phyloP scores from a whole-genome alignment of 75 land plant genomes.

The Gnetum montanum region DNA sequence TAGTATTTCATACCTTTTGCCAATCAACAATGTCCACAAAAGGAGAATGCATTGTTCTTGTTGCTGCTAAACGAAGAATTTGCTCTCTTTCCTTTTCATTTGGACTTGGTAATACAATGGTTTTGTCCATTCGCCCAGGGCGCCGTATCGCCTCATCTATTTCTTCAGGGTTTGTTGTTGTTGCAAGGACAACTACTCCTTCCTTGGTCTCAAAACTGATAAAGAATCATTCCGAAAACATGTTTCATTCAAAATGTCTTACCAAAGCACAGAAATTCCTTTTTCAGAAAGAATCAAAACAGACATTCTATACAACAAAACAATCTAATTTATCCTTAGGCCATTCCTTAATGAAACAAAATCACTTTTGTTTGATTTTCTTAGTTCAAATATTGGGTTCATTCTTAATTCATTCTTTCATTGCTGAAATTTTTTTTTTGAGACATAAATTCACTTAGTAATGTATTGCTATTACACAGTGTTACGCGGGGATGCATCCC shows the following conservation, averaged over 20 bases:
- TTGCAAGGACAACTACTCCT: conserved; percentile 95
- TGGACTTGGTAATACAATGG: conserved; percentile 70
- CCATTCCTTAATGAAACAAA: too few species aligned
- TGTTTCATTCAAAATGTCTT: neutral
- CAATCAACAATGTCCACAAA: conserved; percentile 72
- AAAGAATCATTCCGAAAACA: neutral
- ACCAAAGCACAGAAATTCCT: neutral
- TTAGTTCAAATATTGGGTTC: too few species aligned
- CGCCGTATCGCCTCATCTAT: conserved; percentile 88
- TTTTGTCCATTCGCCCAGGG: conserved; percentile 97
- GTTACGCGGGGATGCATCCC: too few species aligned
- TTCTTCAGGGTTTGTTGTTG: conserved; percentile 57
- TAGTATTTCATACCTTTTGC: conserved; percentile 79
- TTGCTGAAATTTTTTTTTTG: too few species aligned
- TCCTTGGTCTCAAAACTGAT: conserved; percentile 93
- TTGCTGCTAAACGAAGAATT: conserved; percentile 56
- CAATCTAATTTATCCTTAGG: too few species aligned
- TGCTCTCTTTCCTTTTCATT: conserved; percentile 74
- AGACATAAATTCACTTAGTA: too few species aligned
- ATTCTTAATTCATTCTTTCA: too few species aligned
- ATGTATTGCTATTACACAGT: too few species aligned
- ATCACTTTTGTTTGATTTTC: too few species aligned
- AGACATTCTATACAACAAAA: too few species aligned
- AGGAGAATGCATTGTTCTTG: conserved; percentile 57
- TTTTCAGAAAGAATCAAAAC: too few species aligned